These are phyloP conservation scores for Naganishia antarctica DNA, from an alignment of 768 basidiomycete genomes.

Conservation along the genomic window DNA sequence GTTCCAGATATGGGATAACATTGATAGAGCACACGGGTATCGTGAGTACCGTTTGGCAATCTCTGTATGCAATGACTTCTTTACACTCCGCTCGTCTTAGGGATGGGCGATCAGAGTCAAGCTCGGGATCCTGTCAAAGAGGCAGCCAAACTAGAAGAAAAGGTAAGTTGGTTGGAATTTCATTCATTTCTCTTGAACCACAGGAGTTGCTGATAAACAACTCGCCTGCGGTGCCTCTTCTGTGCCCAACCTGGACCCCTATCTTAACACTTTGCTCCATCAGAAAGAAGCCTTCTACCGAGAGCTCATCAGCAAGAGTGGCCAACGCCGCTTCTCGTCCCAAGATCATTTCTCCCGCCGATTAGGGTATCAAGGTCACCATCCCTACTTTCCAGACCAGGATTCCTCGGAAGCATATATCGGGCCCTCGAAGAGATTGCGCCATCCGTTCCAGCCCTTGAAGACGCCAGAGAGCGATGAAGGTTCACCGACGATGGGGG, in stretches of 20 bases:
- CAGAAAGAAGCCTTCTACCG: conserved; percentile 20
- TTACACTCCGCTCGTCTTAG: background rate
- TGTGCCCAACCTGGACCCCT: background rate
- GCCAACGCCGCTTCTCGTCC: background rate
- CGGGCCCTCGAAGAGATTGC: background rate
- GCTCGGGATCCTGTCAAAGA: background rate
- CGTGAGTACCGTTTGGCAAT: conserved; percentile 18
- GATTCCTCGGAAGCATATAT: background rate
- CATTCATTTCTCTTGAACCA: too few relatives aligned
- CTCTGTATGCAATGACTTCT: background rate
- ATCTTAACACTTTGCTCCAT: background rate
- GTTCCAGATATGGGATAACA: conserved; percentile 47
- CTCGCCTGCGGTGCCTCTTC: background rate
- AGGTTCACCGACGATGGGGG: background rate
- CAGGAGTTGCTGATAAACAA: too few relatives aligned
- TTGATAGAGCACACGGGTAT: conserved; percentile 47
- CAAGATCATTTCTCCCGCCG: background rate
- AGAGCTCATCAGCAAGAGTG: conserved; percentile 9
- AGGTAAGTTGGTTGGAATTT: conserved; percentile 5
- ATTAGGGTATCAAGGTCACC: background rate
- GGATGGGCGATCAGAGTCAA: background rate
- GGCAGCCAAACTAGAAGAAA: background rate
- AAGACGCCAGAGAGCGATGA: conserved; percentile 7
- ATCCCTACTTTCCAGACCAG: background rate
- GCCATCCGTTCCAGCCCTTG: background rate